These are phyloP conservation scores for Umbelopsis sp. DNA, from an alignment of 371 early-diverging fungal species.

Conservation along the genomic window DNA sequence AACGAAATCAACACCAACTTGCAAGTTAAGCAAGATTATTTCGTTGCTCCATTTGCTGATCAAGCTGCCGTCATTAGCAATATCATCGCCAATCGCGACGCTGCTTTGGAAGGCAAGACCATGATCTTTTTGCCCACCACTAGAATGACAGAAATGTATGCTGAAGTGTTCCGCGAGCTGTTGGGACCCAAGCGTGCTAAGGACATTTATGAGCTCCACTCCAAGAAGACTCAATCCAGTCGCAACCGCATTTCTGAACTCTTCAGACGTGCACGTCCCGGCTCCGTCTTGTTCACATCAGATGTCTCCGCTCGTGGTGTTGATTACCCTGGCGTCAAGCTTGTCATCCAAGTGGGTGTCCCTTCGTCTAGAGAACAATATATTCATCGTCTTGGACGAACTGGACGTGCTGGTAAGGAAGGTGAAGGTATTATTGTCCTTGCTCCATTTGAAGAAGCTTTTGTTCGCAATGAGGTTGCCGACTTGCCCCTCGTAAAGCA, in stretches of 20 bases:
- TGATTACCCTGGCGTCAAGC: constrained; percentile 96
- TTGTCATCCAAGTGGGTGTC: constrained; percentile 95
- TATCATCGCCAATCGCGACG: constrained; percentile 61
- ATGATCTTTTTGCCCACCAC: constrained; percentile 93
- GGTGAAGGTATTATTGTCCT: constrained; percentile 91
- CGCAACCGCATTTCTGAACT: constrained; percentile 74
- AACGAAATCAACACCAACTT: constrained; percentile 81
- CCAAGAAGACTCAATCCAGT: constrained; percentile 71
- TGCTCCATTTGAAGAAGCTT: constrained; percentile 81
- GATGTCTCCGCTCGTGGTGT: constrained; percentile 99
- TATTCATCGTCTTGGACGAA: constrained; percentile 98
- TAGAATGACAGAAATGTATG: constrained; percentile 76
- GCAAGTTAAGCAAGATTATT: constrained; percentile 78
- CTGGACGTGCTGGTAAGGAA: constrained; percentile 95
- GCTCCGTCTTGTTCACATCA: constrained; percentile 91
- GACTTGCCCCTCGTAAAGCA: constrained; percentile 58
- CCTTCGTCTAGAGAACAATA: constrained; percentile 93
- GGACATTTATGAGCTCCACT: constrained; percentile 77
- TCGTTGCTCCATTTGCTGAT: constrained; percentile 63
- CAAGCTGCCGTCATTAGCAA: constrained; percentile 69
- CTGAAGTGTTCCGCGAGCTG: constrained; percentile 60
- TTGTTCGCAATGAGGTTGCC: constrained; percentile 55
- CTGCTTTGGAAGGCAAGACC: constrained; percentile 70
- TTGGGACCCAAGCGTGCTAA: constrained; percentile 30
- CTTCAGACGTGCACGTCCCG: constrained; percentile 69